Evolutionary conservation across 2,329 filamentous ascomycete species (phyloP), one percentile per base, ranked within the genome.

Genomic region (Diaporthe citriasiana): DNA sequence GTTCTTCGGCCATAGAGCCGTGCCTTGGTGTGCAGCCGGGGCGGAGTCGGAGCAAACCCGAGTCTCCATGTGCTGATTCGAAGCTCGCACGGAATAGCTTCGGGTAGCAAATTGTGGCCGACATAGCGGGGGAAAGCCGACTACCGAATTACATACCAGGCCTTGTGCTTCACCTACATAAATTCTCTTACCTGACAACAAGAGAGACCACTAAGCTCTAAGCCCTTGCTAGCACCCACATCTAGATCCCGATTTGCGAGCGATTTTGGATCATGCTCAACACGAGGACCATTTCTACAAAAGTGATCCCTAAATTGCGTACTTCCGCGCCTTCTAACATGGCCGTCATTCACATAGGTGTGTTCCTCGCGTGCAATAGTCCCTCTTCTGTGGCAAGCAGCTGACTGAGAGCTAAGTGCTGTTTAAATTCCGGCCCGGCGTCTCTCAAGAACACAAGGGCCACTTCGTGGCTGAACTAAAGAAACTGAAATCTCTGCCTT

Each of bases 401-500:
- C 63, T 68, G 2, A 68, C 45, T 13, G 22, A 7, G 9, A 22
- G n/a, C 17, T 19, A 17, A 89, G 87, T 89, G 0, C 79, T 88
- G 10, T 88, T 89, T 79, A 88, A 87, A 75, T 88, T 88, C 76
- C 82, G 81, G 13, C 51, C 82, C 1, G 83, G 86, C 27, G 82
- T 87, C 15, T 78, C 82, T 2, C 73, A 81, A 10, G 81, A 82
- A 13, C 85, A 88, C 73, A 85, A 84, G 68, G 78, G 83, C 2
- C 83, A 78, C 0, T 89, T 89, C 56, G 81, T 86, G 35, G 76
- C 75, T 0, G 84, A 89, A 73, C 81, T 89, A 8, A 88, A 86
- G 74, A 84, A 83, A 0, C 82, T 90, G n/a, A 88, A 87, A 56
- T 71, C 78, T 3, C 80, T 90, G 4, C 75, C 86, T 0, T 88